Evolutionary conservation across 2,329 filamentous ascomycete species (phyloP).

Genomic region (Achaetomium macrosporum): DNA sequence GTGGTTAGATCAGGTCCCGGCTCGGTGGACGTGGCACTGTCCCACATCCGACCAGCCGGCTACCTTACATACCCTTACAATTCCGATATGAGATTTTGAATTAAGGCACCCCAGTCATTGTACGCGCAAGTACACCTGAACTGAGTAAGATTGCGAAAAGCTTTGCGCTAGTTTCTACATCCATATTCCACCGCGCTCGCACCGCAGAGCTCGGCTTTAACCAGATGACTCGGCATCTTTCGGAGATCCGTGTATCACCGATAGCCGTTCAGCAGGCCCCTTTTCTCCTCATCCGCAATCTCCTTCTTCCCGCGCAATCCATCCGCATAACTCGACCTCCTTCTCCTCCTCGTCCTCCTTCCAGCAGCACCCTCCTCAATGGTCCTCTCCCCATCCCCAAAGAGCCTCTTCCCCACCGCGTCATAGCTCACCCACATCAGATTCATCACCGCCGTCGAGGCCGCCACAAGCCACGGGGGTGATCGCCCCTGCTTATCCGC

Average conservation of each 20-base stretch:
- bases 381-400: constrained; percentile 81
- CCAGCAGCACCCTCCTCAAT: constrained; percentile 18
- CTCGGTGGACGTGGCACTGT: background rate
- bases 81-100: background rate
- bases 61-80: background rate
- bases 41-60: constrained; percentile 5
- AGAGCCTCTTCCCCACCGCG: constrained; percentile 48
- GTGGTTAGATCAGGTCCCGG: background rate
- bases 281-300: constrained; percentile 17
- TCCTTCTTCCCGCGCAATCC: constrained; percentile 13
- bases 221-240: too few relatives aligned
- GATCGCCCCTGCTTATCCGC: constrained; percentile 60
- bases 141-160: too few relatives aligned
- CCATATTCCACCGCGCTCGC: too few relatives aligned
- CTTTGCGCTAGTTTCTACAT: too few relatives aligned
- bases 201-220: too few relatives aligned
- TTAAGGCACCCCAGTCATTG: background rate
- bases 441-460: constrained; percentile 48
- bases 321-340: constrained; percentile 11
- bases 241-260: background rate
- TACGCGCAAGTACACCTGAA: too few relatives aligned
- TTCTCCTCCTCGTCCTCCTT: constrained; percentile 8
- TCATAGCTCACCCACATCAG: constrained; percentile 44
- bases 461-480: constrained; percentile 59
- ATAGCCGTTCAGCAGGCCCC: constrained; percentile 26